These are phyloP conservation scores for Agaricus subrufescens DNA, from an alignment of 768 basidiomycete genomes.

Conservation along the genomic window DNA sequence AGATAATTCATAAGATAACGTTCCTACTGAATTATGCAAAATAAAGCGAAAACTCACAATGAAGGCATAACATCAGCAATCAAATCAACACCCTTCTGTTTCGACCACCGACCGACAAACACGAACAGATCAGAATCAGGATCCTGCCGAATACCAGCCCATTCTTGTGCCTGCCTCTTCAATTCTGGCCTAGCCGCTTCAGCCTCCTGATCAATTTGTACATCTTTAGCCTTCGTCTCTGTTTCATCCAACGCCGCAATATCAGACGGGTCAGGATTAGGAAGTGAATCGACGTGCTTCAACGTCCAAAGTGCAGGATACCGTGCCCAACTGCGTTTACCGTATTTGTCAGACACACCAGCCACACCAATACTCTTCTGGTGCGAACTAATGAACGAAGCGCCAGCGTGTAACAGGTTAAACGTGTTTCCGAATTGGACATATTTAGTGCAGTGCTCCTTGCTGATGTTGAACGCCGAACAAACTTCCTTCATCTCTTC, in stretches of 20 bases:
- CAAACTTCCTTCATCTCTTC: slow-evolving; percentile 99
- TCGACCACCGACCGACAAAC: slow-evolving; percentile 97
- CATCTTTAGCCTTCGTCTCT: slow-evolving; percentile 63
- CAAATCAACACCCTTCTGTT: slow-evolving; percentile 96
- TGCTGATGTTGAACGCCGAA: slow-evolving; percentile 96
- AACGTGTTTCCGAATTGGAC: slow-evolving; percentile 98
- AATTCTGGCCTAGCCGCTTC: slow-evolving; percentile 88
- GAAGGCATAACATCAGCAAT: slow-evolving; percentile 95
- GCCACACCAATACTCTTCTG: slow-evolving; percentile 93
- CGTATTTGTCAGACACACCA: slow-evolving; percentile 97
- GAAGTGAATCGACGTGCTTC: slow-evolving; percentile 91
- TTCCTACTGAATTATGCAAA: background rate
- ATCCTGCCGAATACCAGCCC: slow-evolving; percentile 92
- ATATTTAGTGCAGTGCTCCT: slow-evolving; percentile 94
- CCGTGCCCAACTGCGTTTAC: slow-evolving; percentile 94
- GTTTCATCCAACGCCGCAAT: slow-evolving; percentile 88
- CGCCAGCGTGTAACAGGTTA: slow-evolving; percentile 90
- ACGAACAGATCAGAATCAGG: slow-evolving; percentile 88
- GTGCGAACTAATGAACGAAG: slow-evolving; percentile 87
- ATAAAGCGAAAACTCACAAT: slow-evolving; percentile 45
- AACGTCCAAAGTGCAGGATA: slow-evolving; percentile 96
- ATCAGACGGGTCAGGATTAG: slow-evolving; percentile 93
- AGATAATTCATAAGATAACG: slow-evolving; percentile 7
- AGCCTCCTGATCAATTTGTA: slow-evolving; percentile 73
- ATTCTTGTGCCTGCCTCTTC: slow-evolving; percentile 92